These are phyloP conservation scores for Kodamaea sp. DNA, from an alignment of 1,139 yeast species.

Conservation along the genomic window DNA sequence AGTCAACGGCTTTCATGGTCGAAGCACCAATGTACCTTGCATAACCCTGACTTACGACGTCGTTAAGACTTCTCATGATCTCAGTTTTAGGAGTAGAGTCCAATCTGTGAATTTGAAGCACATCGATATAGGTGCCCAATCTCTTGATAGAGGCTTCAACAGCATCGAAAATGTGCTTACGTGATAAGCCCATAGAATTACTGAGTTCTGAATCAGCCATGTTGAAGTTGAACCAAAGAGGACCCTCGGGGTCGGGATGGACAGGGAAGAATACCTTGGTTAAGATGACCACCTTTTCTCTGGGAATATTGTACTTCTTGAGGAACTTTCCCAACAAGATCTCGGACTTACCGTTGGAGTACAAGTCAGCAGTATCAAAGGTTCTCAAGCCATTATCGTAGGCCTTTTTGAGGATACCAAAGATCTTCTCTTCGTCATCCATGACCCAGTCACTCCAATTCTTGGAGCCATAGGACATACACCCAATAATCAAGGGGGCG, in stretches of 20 bases:
- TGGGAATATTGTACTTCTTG: constrained; percentile 39
- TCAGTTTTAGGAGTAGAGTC: constrained; percentile 17
- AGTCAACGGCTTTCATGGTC: constrained; percentile 19
- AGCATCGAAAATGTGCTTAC: constrained; percentile 21
- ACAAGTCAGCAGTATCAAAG: constrained; percentile 53
- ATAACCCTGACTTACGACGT: constrained; percentile 17
- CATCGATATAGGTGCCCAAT: constrained; percentile 22
- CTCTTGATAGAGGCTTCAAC: constrained; percentile 16
- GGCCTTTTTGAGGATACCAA: constrained; percentile 44
- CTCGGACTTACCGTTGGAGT: constrained; percentile 49
- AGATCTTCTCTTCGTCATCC: constrained; percentile 31
- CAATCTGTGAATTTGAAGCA: constrained; percentile 20
- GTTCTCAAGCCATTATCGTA: constrained; percentile 54
- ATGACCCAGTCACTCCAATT: constrained; percentile 51
- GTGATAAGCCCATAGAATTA: constrained; percentile 16
- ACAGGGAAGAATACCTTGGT: constrained; percentile 29
- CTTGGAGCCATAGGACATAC: constrained; percentile 55
- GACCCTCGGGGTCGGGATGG: constrained; percentile 8
- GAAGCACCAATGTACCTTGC: constrained; percentile 20
- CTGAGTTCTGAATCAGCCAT: constrained; percentile 7
- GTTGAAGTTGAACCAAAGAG: too few species aligned
- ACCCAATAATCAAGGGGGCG: constrained; percentile 55
- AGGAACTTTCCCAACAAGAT: constrained; percentile 43
- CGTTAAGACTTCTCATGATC: constrained; percentile 20
- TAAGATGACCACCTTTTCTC: constrained; percentile 48